Evolutionary conservation across 306 rosid species (phyloP), one percentile per base, ranked within the genome.

Genomic region (Acacia acuminata): DNA sequence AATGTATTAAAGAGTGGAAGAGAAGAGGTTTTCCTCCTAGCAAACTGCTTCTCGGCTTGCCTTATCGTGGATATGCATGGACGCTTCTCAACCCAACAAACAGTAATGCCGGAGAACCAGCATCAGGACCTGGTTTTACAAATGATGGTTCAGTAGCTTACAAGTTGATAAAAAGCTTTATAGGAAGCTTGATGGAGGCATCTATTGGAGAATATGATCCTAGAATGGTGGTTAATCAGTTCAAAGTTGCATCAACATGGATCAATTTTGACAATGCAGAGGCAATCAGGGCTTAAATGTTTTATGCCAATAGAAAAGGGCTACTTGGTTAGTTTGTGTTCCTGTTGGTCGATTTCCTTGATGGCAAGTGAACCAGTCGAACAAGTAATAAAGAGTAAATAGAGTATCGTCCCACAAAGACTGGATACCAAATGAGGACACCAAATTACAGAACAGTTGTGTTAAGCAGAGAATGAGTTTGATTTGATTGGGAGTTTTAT

Each of bases 31-130:
- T 85, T 66, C 36, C 71, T 9, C 44, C 73, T 6, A 78, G 77
- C 53, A 78, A 78, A 32, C 71, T 85, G 34, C 74, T 85, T 61
- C 55, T 85, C 58, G 85, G 88, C 32, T 78, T 85, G 78, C 83
- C 88, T 66, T 85, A 65, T 53, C 81, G 77, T 34, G 88, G 88
- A 16, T 82, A 65, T 34, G 85, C 78, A 3, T 85, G 85, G 88
- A 85, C 22, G n/a, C 81, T 85, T 30, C 25, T 11, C 77, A 68
- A 74, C 16, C 81, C 85, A 19, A 43, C 8, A 2, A 72, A 73
- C 38, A 61, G 36, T 5, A 38, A 34, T 0, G 30, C 58, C 24
- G 88, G 88, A 25, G 81, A 70, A 4, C 63, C 43, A 51, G 71
- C 83, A 17, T 43, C 77, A 40, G 88, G 81, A 34, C 85, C 85